These are phyloP conservation scores for Amyloporia xantha DNA, from an alignment of 768 basidiomycete genomes.

Conservation along the genomic window DNA sequence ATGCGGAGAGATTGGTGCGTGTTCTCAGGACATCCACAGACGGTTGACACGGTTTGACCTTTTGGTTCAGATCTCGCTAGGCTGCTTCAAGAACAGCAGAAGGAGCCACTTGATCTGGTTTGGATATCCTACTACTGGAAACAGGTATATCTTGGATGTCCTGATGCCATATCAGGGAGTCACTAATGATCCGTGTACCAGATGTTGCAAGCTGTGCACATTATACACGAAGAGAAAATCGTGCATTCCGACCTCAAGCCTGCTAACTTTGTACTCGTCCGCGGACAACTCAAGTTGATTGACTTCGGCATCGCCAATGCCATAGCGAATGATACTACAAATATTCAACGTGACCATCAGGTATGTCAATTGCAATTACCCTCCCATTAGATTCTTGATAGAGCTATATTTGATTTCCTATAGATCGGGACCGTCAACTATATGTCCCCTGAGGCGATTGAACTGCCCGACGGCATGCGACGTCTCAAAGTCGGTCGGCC, in stretches of 20 bases:
- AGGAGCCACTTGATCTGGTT: constrained; percentile 82
- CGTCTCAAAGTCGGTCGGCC: constrained; percentile 92
- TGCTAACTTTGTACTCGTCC: constrained; percentile 95
- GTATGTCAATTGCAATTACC: constrained; percentile 31
- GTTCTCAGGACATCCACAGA: background rate
- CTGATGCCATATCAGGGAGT: too few species aligned
- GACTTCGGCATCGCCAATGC: constrained; percentile 99
- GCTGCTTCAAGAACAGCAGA: constrained; percentile 77
- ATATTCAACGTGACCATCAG: constrained; percentile 95
- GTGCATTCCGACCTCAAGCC: constrained; percentile 98
- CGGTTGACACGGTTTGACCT: background rate
- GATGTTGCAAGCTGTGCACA: constrained; percentile 99
- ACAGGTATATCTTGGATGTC: constrained; percentile 61
- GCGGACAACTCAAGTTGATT: constrained; percentile 92
- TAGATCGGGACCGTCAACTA: constrained; percentile 97
- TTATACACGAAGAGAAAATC: constrained; percentile 97
- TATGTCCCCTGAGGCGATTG: constrained; percentile 98
- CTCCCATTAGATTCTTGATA: background rate
- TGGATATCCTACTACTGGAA: constrained; percentile 97
- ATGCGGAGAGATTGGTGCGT: constrained; percentile 72
- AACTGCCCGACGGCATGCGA: constrained; percentile 78
- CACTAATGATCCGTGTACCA: constrained; percentile 27
- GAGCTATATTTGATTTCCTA: background rate
- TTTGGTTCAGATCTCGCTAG: constrained; percentile 59
- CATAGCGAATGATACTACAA: constrained; percentile 97